Evolutionary conservation across 163 green algal genomes (phyloP).

Genomic region (Chlorella variabilis): DNA sequence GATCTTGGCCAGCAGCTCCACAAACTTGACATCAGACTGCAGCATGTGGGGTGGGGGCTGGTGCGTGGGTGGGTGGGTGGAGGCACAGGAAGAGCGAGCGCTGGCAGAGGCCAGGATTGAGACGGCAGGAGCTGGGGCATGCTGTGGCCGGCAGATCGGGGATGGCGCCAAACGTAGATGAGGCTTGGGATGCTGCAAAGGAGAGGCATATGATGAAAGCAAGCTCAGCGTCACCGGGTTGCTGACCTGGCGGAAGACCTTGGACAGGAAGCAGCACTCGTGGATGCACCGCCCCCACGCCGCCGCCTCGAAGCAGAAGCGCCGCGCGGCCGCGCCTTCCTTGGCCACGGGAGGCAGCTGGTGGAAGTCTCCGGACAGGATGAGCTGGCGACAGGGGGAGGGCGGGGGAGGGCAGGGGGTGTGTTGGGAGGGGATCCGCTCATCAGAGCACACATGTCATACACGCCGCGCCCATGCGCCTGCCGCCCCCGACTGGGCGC

Average conservation of each 20-base stretch:
- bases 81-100: neutral
- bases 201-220: no score
- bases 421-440: no score
- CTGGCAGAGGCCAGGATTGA: no score
- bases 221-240: neutral
- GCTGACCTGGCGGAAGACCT: constrained; percentile 60
- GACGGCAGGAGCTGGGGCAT: neutral
- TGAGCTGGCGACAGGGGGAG: constrained; percentile 41
- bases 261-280: constrained; percentile 49
- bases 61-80: neutral
- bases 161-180: no score
- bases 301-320: constrained; percentile 60
- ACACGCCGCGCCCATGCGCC: no score
- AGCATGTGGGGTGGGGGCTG: no score
- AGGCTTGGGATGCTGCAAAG: no score
- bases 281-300: constrained; percentile 52
- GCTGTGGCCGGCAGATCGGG: no score
- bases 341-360: constrained; percentile 68
- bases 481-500: no score
- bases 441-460: no score
- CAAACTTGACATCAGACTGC: constrained; percentile 59
- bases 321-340: constrained; percentile 32
- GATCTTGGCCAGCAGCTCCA: constrained; percentile 57
- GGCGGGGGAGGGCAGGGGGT: neutral
- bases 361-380: constrained; percentile 64